phyloP scores from a whole-genome alignment of 1,284 basidiomycete genomes.

The Paramarasmius palmivorus region DNA sequence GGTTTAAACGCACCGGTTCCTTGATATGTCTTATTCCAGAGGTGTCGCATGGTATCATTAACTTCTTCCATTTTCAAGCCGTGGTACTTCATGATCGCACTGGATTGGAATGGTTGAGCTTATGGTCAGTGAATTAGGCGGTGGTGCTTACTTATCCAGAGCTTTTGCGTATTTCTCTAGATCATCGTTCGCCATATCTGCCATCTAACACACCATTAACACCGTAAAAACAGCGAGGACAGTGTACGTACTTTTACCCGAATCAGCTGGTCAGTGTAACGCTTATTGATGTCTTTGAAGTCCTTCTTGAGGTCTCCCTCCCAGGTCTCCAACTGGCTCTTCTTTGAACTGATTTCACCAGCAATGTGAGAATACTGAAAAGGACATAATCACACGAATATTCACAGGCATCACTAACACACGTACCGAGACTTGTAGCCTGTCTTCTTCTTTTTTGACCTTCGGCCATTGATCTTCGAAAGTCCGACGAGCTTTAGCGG shows the following conservation, averaged over 20 bases:
- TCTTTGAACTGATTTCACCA: constrained; percentile 81
- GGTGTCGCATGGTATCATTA: constrained; percentile 92
- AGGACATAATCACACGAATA: constrained; percentile 8
- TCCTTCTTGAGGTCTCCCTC: constrained; percentile 76
- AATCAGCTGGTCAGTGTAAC: constrained; percentile 89
- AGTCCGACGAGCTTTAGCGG: constrained; percentile 76
- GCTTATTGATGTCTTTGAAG: constrained; percentile 85
- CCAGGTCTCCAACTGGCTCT: constrained; percentile 66
- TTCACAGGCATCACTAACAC: constrained; percentile 10
- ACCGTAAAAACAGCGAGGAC: constrained; percentile 4
- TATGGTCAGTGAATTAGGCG: constrained; percentile 17
- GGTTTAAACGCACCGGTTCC: constrained; percentile 74
- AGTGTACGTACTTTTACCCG: constrained; percentile 78
- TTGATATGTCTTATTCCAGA: constrained; percentile 99
- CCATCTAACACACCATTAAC: constrained; percentile 56
- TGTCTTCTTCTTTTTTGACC: constrained; percentile 73
- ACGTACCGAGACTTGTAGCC: constrained; percentile 71
- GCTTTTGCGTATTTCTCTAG: constrained; percentile 98
- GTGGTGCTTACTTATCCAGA: constrained; percentile 76
- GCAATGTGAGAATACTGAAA: constrained; percentile 76
- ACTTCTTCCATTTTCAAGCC: constrained; percentile 99
- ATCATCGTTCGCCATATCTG: constrained; percentile 93
- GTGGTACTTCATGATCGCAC: constrained; percentile 98
- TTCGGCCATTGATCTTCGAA: constrained; percentile 82
- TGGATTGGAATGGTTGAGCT: constrained; percentile 28